A percentile compares a stretch with the other conserved stretches of the same genome.
These are phyloP conservation scores for Coemansia biformis DNA, from an alignment of 192 early-diverging fungal species.

Conservation along the genomic window DNA sequence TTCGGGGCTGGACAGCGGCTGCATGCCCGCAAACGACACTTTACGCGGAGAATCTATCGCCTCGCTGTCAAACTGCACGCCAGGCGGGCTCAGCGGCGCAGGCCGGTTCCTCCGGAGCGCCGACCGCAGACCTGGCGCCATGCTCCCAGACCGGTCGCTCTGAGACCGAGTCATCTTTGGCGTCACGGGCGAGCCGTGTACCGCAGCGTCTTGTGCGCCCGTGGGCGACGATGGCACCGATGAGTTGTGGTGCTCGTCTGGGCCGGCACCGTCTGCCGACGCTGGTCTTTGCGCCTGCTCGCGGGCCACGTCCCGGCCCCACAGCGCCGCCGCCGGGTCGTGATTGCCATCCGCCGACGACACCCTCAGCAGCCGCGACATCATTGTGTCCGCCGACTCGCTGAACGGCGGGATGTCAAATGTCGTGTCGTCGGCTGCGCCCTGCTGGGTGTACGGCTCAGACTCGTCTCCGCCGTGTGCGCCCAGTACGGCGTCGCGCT, in stretches of 20 bases:
- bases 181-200: slow-evolving; percentile 5
- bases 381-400: slow-evolving; percentile 12
- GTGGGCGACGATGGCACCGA: slow-evolving; percentile 5
- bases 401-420: slow-evolving; percentile 26
- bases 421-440: slow-evolving; percentile 12
- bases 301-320: too few species aligned
- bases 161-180: slow-evolving; percentile 23
- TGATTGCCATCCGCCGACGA: too few species aligned
- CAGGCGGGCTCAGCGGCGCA: background rate
- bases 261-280: slow-evolving; percentile 11
- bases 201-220: background rate
- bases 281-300: too few species aligned
- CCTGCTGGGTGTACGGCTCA: background rate
- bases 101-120: slow-evolving; percentile 21
- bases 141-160: slow-evolving; percentile 9
- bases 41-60: slow-evolving; percentile 8
- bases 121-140: slow-evolving; percentile 4
- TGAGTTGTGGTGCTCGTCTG: slow-evolving; percentile 1
- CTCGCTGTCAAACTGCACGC: slow-evolving; percentile 3
- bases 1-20: slow-evolving; percentile 4
- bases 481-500: slow-evolving; percentile 1
- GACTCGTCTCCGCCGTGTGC: background rate
- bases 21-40: slow-evolving; percentile 13
- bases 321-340: too few species aligned
- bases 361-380: slow-evolving; percentile 19